Conservation (phyloP, 2,329 filamentous ascomycete genomes). For the Thielaviopsis punctulata region DNA sequence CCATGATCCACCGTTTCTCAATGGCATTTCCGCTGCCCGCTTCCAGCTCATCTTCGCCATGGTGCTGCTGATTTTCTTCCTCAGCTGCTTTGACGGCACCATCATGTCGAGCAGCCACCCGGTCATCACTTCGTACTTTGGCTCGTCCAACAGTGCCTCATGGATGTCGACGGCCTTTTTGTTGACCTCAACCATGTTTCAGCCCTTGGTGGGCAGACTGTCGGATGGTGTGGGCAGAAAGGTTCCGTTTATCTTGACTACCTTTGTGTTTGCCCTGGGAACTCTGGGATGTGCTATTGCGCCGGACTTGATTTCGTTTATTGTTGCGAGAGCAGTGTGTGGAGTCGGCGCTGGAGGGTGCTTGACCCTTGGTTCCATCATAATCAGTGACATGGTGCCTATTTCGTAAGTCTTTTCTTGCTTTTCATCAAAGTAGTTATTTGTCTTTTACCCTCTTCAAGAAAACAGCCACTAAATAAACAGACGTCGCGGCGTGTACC, state of each 20-base stretch:
- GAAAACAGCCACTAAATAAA: neutral
- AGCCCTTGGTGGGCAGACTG: slow-evolving; percentile 56
- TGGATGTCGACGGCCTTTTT: slow-evolving; percentile 71
- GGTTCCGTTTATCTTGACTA: slow-evolving; percentile 43
- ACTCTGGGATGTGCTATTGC: slow-evolving; percentile 56
- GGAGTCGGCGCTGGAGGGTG: slow-evolving; percentile 58
- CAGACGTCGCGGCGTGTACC: slow-evolving; percentile 47
- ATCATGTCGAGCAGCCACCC: slow-evolving; percentile 71
- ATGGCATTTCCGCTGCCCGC: slow-evolving; percentile 27
- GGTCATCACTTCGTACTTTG: slow-evolving; percentile 65
- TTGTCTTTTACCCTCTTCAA: neutral
- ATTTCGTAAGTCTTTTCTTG: slow-evolving; percentile 36
- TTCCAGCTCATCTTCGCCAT: slow-evolving; percentile 48
- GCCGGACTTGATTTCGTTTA: slow-evolving; percentile 49
- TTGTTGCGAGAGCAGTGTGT: slow-evolving; percentile 51
- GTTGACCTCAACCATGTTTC: slow-evolving; percentile 58
- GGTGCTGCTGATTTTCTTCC: slow-evolving; percentile 39
- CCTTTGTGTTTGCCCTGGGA: slow-evolving; percentile 44
- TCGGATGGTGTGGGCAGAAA: slow-evolving; percentile 60
- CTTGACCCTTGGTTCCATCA: slow-evolving; percentile 51
- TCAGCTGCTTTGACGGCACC: slow-evolving; percentile 55
- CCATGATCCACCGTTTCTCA: slow-evolving; percentile 21
- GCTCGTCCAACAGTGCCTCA: slow-evolving; percentile 59
- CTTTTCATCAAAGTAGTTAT: slow-evolving; percentile 4
- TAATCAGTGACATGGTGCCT: slow-evolving; percentile 56